These are phyloP conservation scores for Rhizopogon hawkerae DNA, from an alignment of 1,284 basidiomycete species.

Conservation along the genomic window DNA sequence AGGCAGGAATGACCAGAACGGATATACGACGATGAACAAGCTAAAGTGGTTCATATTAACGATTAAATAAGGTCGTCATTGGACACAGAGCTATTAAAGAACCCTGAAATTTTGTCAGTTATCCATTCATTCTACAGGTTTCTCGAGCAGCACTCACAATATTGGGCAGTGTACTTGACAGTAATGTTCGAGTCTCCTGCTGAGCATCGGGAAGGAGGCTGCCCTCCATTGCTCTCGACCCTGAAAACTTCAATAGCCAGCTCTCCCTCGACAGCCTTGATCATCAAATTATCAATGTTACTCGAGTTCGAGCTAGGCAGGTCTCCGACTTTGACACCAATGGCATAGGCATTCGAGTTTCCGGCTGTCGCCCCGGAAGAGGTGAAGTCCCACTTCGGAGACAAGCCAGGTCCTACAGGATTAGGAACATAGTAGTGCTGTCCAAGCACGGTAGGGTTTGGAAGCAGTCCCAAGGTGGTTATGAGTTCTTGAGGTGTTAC, in stretches of 20 bases:
- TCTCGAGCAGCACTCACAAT: slow-evolving; percentile 31
- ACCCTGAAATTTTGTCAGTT: neutral
- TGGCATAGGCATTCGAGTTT: slow-evolving; percentile 39
- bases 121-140: neutral
- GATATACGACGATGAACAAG: too few relatives aligned
- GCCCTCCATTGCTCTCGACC: slow-evolving; percentile 51
- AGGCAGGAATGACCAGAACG: too few relatives aligned
- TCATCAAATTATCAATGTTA: slow-evolving; percentile 51
- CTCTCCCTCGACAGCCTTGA: slow-evolving; percentile 39
- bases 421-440: slow-evolving; percentile 50
- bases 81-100: neutral
- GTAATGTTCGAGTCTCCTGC: slow-evolving; percentile 31
- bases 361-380: slow-evolving; percentile 30
- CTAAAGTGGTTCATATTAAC: too few relatives aligned
- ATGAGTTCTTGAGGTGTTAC: slow-evolving; percentile 32
- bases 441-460: slow-evolving; percentile 33
- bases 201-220: slow-evolving; percentile 49
- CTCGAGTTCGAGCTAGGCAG: slow-evolving; percentile 38
- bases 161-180: slow-evolving; percentile 45
- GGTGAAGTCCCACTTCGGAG: slow-evolving; percentile 55
- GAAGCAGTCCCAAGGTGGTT: slow-evolving; percentile 21
- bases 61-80: too few relatives aligned
- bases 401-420: slow-evolving; percentile 37
- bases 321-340: slow-evolving; percentile 36
- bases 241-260: slow-evolving; percentile 48